phyloP scores from a whole-genome alignment of 1,284 basidiomycete genomes.

The Microbotryum scabiosae region DNA sequence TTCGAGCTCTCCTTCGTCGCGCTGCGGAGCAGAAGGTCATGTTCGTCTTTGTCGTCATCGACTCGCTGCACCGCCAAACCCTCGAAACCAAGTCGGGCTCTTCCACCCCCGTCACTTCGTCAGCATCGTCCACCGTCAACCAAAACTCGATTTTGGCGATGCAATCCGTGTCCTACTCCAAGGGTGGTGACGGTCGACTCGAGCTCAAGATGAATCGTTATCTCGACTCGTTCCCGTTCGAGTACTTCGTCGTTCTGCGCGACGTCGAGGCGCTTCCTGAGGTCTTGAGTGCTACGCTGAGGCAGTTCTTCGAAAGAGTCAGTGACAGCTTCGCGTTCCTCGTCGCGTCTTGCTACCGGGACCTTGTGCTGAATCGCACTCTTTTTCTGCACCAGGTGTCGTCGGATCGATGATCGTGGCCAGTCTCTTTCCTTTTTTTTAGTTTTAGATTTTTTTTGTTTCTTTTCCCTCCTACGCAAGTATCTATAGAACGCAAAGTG shows the following conservation, averaged over 20 bases:
- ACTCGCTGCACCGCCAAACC: constrained; percentile 54
- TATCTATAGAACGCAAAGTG: neutral
- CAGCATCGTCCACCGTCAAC: constrained; percentile 42
- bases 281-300: constrained; percentile 79
- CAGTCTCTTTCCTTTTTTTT: constrained; percentile 8
- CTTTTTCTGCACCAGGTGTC: constrained; percentile 1
- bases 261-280: constrained; percentile 87
- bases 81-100: constrained; percentile 2
- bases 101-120: neutral
- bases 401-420: constrained; percentile 21
- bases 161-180: constrained; percentile 82
- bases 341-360: neutral
- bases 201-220: constrained; percentile 81
- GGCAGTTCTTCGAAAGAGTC: constrained; percentile 56
- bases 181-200: constrained; percentile 66
- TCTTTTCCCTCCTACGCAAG: neutral
- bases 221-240: constrained; percentile 94
- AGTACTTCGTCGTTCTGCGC: constrained; percentile 89
- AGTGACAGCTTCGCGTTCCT: constrained; percentile 1
- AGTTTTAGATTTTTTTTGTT: too few species aligned
- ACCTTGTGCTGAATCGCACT: neutral
- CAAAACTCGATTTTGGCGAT: constrained; percentile 81
- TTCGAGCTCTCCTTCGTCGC: constrained; percentile 69
- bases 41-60: constrained; percentile 94
- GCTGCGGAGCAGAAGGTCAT: constrained; percentile 88